phyloP scores from a whole-genome alignment of 2,329 filamentous ascomycete species.

The Colletotrichum sublineola region DNA sequence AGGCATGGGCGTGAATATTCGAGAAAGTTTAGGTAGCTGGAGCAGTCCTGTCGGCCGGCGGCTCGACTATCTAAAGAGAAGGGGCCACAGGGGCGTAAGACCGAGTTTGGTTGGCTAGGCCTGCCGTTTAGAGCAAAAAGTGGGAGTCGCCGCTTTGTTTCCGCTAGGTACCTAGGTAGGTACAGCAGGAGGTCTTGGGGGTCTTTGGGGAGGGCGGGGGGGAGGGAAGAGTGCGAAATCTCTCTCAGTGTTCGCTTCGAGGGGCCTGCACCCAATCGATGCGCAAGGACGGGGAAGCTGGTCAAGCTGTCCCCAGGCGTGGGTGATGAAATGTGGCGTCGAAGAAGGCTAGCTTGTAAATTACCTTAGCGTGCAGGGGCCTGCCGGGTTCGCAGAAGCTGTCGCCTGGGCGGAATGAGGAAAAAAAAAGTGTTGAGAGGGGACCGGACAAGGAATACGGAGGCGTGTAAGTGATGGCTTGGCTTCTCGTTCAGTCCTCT shows the following conservation, averaged over 20 bases:
- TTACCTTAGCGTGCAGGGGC: constrained; percentile 37
- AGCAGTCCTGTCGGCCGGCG: constrained; percentile 14
- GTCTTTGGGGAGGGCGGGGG: background rate
- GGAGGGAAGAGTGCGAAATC: constrained; percentile 7
- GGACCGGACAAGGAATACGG: constrained; percentile 29
- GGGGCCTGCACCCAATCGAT: constrained; percentile 32
- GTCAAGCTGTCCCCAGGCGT: constrained; percentile 30
- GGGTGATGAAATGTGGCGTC: constrained; percentile 41
- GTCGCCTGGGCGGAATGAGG: constrained; percentile 26
- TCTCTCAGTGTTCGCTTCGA: constrained; percentile 27
- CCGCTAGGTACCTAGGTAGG: background rate
- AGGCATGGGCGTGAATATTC: constrained; percentile 38
- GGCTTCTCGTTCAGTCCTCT: constrained; percentile 5
- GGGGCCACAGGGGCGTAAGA: constrained; percentile 33
- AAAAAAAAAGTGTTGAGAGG: constrained; percentile 41
- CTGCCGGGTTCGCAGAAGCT: constrained; percentile 28
- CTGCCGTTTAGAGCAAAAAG: constrained; percentile 31
- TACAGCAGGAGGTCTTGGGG: background rate
- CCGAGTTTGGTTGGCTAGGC: constrained; percentile 20
- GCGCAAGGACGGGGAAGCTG: constrained; percentile 39
- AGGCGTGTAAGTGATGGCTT: constrained; percentile 34
- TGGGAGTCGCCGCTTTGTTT: constrained; percentile 28
- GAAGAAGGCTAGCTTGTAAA: constrained; percentile 28
- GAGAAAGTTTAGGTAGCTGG: constrained; percentile 17
- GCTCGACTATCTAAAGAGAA: constrained; percentile 29